Percentiles rank a stretch among this genome's conserved stretches.
These are phyloP conservation scores for Pythium insidiosum DNA, from an alignment of 352 stramenopile genomes.

Conservation along the genomic window DNA sequence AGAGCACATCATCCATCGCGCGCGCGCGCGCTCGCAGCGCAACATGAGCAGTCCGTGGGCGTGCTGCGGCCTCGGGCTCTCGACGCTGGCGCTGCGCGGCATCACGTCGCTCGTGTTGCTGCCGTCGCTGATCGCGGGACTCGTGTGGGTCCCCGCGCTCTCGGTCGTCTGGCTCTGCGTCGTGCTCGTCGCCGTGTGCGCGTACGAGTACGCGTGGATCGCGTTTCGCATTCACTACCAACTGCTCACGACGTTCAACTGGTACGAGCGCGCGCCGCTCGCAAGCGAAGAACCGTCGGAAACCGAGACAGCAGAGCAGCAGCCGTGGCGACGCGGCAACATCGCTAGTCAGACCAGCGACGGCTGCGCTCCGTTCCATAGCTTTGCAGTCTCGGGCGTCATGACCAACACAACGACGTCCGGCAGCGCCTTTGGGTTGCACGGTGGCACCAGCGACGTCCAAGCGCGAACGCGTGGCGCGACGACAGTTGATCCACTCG, in stretches of 20 bases:
- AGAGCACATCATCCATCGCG: too few relatives aligned
- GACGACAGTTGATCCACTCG: too few relatives aligned
- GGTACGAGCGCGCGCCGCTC: conserved; percentile 15
- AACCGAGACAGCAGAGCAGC: too few relatives aligned
- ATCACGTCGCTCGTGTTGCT: conserved; percentile 11
- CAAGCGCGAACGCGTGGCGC: too few relatives aligned
- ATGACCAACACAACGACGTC: conserved; percentile 1
- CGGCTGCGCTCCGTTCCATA: conserved; percentile 14
- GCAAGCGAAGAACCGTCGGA: conserved; percentile 4
- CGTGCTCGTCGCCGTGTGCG: conserved; percentile 9
- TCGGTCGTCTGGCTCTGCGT: conserved; percentile 9
- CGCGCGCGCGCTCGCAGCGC: conserved; percentile 5
- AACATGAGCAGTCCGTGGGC: conserved; percentile 9
- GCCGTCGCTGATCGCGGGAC: conserved; percentile 5
- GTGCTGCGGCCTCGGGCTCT: conserved; percentile 8
- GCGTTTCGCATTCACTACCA: conserved; percentile 22
- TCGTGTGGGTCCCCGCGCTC: conserved; percentile 7
- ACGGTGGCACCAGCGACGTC: conserved; percentile 7
- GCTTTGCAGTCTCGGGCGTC: conserved; percentile 5
- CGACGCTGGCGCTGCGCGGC: conserved; percentile 2
- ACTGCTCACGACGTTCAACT: conserved; percentile 12
- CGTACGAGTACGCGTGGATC: conserved; percentile 20
- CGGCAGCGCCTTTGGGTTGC: neutral
- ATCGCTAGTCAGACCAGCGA: too few relatives aligned
- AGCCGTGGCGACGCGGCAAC: too few relatives aligned